Base-by-base conservation (phyloP, 495 filamentous ascomycete species). In the Penicillium desertorum region DNA sequence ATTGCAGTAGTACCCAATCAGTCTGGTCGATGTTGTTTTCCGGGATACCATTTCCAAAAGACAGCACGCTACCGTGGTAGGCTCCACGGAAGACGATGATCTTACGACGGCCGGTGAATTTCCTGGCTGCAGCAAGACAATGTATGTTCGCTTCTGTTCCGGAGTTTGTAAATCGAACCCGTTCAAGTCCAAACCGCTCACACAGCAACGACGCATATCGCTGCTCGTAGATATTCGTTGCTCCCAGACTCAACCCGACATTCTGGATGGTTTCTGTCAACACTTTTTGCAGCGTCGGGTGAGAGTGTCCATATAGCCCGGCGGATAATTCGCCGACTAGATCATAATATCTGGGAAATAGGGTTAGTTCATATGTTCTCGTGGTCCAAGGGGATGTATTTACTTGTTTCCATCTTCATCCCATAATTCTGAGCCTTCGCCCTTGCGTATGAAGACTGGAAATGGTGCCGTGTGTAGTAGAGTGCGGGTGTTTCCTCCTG, bases 111-210 rank as follows among this genome's bases (percentile, higher is more conserved):
- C 65, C 66, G 1, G 79, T 81, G 51, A 73, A 76, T 7, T 51
- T 52, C 20, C 70, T 65, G 3, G 77, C 79, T 9, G 60, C 76
- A 1, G 66, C 68, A 11, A 83, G 62, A 6, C 76, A 77, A 50
- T 79, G 71, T 19, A 79, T 64, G 44, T 79, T 82, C 10, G 79
- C 79, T 57, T 83, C 80, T 3, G 79, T 83, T 17, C 80, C 80
- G 1, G 76, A 77, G 61, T 81, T 83, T 47, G 73, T 61, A 62
- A 81, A 79, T 41, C 80, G 72, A 20, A 82, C 54, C 49, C 66
- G 71, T 22, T 71, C 72, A 29, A 82, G 65, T 1, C 51, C 34
- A 62, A 83, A 81, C 23, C 79, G 70, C 10, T 61, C 54, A 54
- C 66, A 75, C 5, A 83, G 58, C 27, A 73, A 58, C 3, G 61